Evolutionary conservation across 192 early-diverging fungal genomes (phyloP).

Genomic region (Linnemannia zychae): DNA sequence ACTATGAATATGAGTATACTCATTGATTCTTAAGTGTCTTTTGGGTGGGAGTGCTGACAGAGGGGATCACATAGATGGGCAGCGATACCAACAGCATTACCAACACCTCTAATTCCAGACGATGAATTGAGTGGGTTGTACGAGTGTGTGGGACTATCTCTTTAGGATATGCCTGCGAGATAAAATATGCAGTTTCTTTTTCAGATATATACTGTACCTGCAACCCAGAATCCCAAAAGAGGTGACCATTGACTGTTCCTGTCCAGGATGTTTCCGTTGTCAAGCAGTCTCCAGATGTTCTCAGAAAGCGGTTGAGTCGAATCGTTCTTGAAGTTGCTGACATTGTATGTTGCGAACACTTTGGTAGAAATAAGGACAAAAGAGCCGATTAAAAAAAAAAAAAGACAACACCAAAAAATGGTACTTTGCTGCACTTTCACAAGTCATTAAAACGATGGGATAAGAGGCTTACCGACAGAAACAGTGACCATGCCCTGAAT

Average conservation of each 20-base stretch:
- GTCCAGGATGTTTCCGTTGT: conserved; percentile 19
- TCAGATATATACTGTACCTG: too few relatives aligned
- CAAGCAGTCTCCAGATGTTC: conserved; percentile 17
- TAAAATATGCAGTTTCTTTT: too few relatives aligned
- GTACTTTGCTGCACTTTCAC: not conserved
- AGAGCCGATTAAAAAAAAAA: not conserved
- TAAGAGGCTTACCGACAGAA: not conserved
- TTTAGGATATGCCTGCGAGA: too few relatives aligned
- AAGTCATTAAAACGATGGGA: not conserved
- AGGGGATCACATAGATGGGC: conserved; percentile 17
- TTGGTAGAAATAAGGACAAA: not conserved
- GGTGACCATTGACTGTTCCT: conserved; percentile 24
- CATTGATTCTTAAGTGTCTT: conserved; percentile 15
- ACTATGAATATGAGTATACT: too few relatives aligned
- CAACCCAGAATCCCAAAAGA: conserved; percentile 30
- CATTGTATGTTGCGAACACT: conserved; percentile 17
- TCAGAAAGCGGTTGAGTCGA: not conserved
- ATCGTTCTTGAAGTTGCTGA: conserved; percentile 9
- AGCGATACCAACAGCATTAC: conserved; percentile 23
- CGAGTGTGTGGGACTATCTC: too few relatives aligned
- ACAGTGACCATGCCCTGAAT: conserved; percentile 1
- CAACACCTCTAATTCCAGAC: not conserved
- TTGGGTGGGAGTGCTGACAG: conserved; percentile 5
- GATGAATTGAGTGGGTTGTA: not conserved
- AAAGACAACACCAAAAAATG: not conserved